Evolutionary conservation across 2,329 filamentous ascomycete species (phyloP).

Genomic region (Arthrinium puccinioides): DNA sequence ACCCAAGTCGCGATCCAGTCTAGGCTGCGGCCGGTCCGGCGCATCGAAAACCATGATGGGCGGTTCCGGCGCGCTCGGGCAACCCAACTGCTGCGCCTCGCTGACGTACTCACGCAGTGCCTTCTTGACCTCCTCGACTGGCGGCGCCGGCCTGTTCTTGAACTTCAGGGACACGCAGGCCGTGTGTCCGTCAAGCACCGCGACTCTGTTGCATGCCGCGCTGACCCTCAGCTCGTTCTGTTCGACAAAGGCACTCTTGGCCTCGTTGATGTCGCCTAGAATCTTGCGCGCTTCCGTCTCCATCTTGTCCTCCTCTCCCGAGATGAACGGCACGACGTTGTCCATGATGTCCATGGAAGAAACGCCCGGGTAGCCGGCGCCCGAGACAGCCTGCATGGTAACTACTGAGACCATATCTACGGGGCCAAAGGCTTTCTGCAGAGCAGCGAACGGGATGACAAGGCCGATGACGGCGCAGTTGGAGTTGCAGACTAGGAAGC

Average conservation of each 20-base stretch:
- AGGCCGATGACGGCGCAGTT: constrained; percentile 97
- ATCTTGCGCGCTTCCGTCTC: constrained; percentile 95
- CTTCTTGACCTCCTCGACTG: constrained; percentile 66
- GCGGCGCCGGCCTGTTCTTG: constrained; percentile 65
- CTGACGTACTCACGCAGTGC: constrained; percentile 75
- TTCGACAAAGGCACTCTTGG: constrained; percentile 68
- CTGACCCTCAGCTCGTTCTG: constrained; percentile 69
- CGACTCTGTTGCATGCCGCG: constrained; percentile 85
- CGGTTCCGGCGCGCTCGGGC: constrained; percentile 74
- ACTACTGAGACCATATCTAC: constrained; percentile 73
- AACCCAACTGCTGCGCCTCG: constrained; percentile 77
- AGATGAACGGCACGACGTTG: constrained; percentile 91
- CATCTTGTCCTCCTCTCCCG: constrained; percentile 92
- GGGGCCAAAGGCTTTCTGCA: constrained; percentile 79
- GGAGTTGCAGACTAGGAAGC: constrained; percentile 94
- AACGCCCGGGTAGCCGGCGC: constrained; percentile 85
- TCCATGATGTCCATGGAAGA: constrained; percentile 93
- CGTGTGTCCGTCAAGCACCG: constrained; percentile 92
- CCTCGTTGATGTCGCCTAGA: constrained; percentile 65
- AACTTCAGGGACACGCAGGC: constrained; percentile 90
- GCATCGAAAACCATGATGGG: constrained; percentile 88
- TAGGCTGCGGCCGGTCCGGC: constrained; percentile 81
- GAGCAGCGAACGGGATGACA: constrained; percentile 87
- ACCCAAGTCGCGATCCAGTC: constrained; percentile 79
- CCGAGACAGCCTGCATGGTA: constrained; percentile 90